Evolutionary conservation across 2,329 filamentous ascomycete species (phyloP).

Genomic region (Pseudofabraea citricarpa): DNA sequence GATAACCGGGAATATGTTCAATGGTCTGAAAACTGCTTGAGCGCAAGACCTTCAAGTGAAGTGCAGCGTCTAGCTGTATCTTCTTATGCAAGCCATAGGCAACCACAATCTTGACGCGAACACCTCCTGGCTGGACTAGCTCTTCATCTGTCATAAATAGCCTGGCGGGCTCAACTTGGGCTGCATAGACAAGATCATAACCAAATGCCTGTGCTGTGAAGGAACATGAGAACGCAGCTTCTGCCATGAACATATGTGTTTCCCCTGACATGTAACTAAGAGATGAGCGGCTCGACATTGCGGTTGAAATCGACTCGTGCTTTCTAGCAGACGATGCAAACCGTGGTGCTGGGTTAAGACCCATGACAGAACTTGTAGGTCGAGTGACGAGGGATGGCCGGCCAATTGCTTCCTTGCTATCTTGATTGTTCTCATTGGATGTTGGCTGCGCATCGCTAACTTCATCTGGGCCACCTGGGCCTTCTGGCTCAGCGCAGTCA

Average conservation of each 20-base stretch:
- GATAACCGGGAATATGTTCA: not conserved
- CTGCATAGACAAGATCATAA: slow-evolving; percentile 26
- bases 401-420: not conserved
- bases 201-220: slow-evolving; percentile 19
- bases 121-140: slow-evolving; percentile 10
- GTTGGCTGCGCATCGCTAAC: not conserved
- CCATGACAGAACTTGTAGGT: not conserved
- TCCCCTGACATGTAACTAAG: not conserved
- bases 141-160: slow-evolving; percentile 15
- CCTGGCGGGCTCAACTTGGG: slow-evolving; percentile 11
- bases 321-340: too few species aligned
- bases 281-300: not conserved
- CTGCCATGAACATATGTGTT: slow-evolving; percentile 8
- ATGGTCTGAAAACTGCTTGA: slow-evolving; percentile 6
- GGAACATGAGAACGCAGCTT: slow-evolving; percentile 21
- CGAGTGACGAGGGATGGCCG: not conserved
- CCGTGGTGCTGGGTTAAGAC: too few species aligned
- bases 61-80: slow-evolving; percentile 14
- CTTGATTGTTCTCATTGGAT: too few species aligned
- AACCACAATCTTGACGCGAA: slow-evolving; percentile 21
- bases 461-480: not conserved
- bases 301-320: not conserved
- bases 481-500: slow-evolving; percentile 1
- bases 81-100: slow-evolving; percentile 20
- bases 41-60: slow-evolving; percentile 22